A percentile compares a stretch with the other conserved stretches of the same genome.
phyloP scores from a whole-genome alignment of 352 stramenopile genomes.

The Nothophytophthora sp. region DNA sequence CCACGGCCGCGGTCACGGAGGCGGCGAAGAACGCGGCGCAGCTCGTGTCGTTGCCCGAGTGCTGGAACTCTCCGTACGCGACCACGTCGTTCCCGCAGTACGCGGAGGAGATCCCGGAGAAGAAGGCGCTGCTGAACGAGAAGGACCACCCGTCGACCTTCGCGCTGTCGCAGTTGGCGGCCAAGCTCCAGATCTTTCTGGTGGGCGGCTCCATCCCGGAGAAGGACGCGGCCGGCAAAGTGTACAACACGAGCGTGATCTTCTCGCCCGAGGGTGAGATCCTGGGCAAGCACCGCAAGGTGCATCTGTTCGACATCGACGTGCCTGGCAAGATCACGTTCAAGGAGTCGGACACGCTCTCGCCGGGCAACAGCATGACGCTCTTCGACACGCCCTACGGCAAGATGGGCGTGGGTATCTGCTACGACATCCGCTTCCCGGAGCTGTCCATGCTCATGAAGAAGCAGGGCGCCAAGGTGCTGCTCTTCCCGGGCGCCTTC shows the following conservation, averaged over 20 bases:
- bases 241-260: constrained; percentile 99
- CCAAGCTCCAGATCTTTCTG: constrained; percentile 91
- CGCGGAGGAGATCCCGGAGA: constrained; percentile 94
- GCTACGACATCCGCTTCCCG: constrained; percentile 99
- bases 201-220: constrained; percentile 98
- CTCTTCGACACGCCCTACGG: constrained; percentile 89
- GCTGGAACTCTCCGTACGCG: constrained; percentile 98
- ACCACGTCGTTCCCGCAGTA: constrained; percentile 98
- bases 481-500: constrained; percentile 88
- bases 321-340: constrained; percentile 99
- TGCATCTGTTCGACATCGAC: constrained; percentile 99
- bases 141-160: constrained; percentile 83
- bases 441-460: constrained; percentile 98
- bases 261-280: constrained; percentile 94
- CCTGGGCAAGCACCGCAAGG: constrained; percentile 98
- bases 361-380: constrained; percentile 87
- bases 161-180: constrained; percentile 90
- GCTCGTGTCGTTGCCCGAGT: constrained; percentile 94
- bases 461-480: constrained; percentile 85
- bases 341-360: constrained; percentile 99
- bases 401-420: constrained; percentile 98
- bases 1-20: constrained; percentile 59
- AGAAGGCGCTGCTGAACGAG: constrained; percentile 52
- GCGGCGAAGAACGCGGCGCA: constrained; percentile 79
- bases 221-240: constrained; percentile 70